Evolutionary conservation across 1,284 basidiomycete species (phyloP).

Genomic region (Ganoderma leucocontextum): DNA sequence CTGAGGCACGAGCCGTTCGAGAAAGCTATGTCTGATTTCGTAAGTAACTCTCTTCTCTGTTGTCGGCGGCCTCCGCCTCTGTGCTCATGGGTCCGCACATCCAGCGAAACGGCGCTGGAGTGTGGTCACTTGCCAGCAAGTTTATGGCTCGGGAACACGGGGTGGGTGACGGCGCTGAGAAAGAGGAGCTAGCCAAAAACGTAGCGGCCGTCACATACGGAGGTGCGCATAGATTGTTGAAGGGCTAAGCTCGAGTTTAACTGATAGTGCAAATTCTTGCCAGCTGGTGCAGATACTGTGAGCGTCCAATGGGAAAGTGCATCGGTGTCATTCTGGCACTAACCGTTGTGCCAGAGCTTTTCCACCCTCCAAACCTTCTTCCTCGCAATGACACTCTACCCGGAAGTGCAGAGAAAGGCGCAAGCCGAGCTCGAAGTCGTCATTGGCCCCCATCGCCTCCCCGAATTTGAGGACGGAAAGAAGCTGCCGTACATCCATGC

Average conservation of each 20-base stretch:
- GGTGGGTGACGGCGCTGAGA: constrained; percentile 11
- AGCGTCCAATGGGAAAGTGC: not conserved
- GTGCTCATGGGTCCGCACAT: constrained; percentile 9
- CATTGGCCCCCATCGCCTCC: constrained; percentile 44
- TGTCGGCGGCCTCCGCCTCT: constrained; percentile 13
- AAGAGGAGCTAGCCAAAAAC: constrained; percentile 27
- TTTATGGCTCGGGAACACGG: constrained; percentile 19
- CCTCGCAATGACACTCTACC: constrained; percentile 46
- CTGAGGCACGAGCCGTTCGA: constrained; percentile 25
- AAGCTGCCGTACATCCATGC: constrained; percentile 48
- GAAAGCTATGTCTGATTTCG: constrained; percentile 25
- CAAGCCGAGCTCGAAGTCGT: constrained; percentile 48
- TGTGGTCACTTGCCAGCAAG: constrained; percentile 21
- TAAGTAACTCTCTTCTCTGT: constrained; percentile 12
- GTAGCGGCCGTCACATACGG: constrained; percentile 26
- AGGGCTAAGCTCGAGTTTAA: not conserved
- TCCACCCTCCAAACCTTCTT: constrained; percentile 40
- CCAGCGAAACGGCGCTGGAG: constrained; percentile 16
- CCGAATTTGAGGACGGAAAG: constrained; percentile 45
- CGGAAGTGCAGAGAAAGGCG: constrained; percentile 46
- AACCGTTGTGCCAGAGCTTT: constrained; percentile 20
- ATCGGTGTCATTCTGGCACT: not conserved
- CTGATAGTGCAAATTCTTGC: not conserved
- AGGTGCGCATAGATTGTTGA: constrained; percentile 8
- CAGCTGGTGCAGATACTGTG: constrained; percentile 36